These are phyloP conservation scores for Aspergillus sp. DNA, from an alignment of 2,329 filamentous ascomycete genomes.

Conservation along the genomic window DNA sequence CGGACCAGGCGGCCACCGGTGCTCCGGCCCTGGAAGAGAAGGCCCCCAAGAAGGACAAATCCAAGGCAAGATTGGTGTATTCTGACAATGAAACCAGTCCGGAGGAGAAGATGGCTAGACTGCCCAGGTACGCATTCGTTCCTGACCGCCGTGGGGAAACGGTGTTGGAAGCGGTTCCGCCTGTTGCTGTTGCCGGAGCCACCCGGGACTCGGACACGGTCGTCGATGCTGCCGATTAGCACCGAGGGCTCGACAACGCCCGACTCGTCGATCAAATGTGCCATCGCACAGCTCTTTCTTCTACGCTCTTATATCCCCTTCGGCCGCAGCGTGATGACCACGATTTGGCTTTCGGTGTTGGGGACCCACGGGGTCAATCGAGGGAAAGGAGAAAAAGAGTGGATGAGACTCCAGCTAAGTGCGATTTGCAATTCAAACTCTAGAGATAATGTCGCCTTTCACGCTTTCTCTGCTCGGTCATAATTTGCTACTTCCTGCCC, in stretches of 20 bases:
- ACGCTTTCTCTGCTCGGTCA: constrained; percentile 19
- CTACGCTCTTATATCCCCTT: not conserved
- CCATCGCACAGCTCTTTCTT: not conserved
- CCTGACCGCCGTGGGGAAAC: constrained; percentile 45
- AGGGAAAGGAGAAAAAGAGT: constrained; percentile 6
- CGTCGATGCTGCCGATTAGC: constrained; percentile 32
- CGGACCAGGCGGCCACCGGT: constrained; percentile 37
- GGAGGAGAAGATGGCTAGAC: constrained; percentile 82
- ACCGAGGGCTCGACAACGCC: constrained; percentile 6
- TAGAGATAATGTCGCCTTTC: constrained; percentile 24
- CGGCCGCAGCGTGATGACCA: not conserved
- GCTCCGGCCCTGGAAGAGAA: constrained; percentile 56
- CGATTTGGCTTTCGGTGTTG: not conserved
- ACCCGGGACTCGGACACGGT: constrained; percentile 35
- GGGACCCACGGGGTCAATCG: constrained; percentile 6
- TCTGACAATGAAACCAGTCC: constrained; percentile 76
- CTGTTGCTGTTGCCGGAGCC: constrained; percentile 31
- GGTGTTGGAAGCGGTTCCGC: constrained; percentile 33
- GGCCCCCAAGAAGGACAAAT: constrained; percentile 66
- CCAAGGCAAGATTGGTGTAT: constrained; percentile 73
- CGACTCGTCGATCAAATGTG: not conserved
- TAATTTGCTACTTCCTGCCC: constrained; percentile 27
- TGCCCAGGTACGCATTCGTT: constrained; percentile 72
- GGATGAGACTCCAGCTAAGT: constrained; percentile 37
- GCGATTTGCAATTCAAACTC: constrained; percentile 33